These are phyloP conservation scores for Pseudevernia furfuracea DNA, from an alignment of 495 filamentous ascomycete genomes.

Conservation along the genomic window DNA sequence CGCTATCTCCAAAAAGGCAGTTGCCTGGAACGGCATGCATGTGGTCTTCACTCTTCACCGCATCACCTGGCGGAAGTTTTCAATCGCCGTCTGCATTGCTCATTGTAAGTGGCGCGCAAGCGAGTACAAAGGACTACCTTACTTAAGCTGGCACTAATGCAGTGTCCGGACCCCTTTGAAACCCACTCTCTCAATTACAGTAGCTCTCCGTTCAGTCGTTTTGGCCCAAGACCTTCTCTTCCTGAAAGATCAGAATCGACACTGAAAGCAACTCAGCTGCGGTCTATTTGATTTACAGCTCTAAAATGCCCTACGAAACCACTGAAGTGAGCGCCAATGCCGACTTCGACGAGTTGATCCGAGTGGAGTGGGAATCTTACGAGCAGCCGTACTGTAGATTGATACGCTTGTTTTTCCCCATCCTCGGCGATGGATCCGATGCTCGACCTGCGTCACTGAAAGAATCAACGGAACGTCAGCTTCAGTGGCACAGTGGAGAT, in stretches of 20 bases:
- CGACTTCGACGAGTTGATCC: neutral
- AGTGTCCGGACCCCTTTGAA: neutral
- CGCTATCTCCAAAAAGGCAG: no score
- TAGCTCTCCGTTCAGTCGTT: neutral
- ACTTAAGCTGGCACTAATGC: no score
- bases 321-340: neutral
- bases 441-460: constrained; percentile 22
- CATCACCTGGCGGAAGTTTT: no score
- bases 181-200: neutral
- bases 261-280: neutral
- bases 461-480: constrained; percentile 26
- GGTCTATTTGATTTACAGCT: neutral
- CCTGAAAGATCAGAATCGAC: neutral
- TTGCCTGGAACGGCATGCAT: no score
- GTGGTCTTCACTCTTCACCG: no score
- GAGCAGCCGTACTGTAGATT: neutral
- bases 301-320: neutral
- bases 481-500: constrained; percentile 25
- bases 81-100: no score
- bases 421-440: constrained; percentile 6
- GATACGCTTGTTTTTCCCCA: neutral
- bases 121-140: no score
- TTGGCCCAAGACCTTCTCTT: neutral
- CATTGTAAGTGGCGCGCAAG: no score
- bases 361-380: neutral